Evolutionary conservation across 2,329 filamentous ascomycete genomes (phyloP).

Genomic region (Epichloe elymi): DNA sequence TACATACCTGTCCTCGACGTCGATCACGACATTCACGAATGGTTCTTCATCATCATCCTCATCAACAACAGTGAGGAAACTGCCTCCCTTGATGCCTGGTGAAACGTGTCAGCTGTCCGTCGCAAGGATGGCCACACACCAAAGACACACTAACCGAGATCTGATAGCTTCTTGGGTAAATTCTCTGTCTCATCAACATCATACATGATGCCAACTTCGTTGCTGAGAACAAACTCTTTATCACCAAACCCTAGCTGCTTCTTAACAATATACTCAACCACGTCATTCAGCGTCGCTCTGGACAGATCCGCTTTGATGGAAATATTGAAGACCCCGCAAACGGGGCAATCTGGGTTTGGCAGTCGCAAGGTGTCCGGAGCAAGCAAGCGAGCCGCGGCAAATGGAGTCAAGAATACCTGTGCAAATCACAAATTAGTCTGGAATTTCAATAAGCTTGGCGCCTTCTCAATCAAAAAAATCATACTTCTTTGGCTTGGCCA

Average conservation of each 20-base stretch:
- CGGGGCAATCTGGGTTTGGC: slow-evolving; percentile 71
- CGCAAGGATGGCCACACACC: background rate
- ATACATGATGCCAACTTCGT: slow-evolving; percentile 66
- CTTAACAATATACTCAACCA: slow-evolving; percentile 65
- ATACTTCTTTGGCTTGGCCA: slow-evolving; percentile 59
- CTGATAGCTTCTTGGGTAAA: slow-evolving; percentile 61
- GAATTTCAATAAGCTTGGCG: background rate
- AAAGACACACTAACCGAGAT: slow-evolving; percentile 44
- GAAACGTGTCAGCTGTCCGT: background rate
- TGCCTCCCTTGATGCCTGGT: slow-evolving; percentile 55
- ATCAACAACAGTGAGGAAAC: slow-evolving; percentile 74
- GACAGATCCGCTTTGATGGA: slow-evolving; percentile 55
- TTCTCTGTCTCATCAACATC: slow-evolving; percentile 85
- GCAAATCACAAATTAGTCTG: slow-evolving; percentile 2
- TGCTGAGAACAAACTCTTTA: slow-evolving; percentile 64
- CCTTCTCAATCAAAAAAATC: slow-evolving; percentile 3
- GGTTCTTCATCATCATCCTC: slow-evolving; percentile 63
- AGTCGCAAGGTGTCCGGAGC: slow-evolving; percentile 40
- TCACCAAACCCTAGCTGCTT: slow-evolving; percentile 62
- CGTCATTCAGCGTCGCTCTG: slow-evolving; percentile 60
- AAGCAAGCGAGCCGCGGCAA: slow-evolving; percentile 43
- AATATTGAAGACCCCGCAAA: slow-evolving; percentile 64
- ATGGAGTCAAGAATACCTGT: slow-evolving; percentile 66
- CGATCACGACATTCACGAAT: slow-evolving; percentile 68
- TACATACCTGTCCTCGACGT: slow-evolving; percentile 49